phyloP scores from a whole-genome alignment of 169 alveolate species.

The Eimeria mitis region DNA sequence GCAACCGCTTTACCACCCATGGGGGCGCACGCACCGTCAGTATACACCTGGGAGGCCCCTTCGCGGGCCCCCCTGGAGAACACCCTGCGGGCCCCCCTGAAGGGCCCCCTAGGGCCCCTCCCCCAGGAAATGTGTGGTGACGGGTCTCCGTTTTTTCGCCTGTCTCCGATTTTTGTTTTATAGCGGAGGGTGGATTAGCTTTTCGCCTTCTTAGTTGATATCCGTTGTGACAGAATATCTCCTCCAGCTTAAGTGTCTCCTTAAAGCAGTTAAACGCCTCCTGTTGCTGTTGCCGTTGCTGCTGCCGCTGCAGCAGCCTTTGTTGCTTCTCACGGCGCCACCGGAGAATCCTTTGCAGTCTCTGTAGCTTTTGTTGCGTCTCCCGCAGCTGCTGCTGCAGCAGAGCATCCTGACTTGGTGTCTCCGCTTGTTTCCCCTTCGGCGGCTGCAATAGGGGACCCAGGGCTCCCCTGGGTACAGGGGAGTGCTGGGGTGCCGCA shows the following conservation, averaged over 20 bases:
- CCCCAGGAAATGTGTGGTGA: background rate
- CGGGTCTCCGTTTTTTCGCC: background rate
- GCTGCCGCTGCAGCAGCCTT: slow-evolving; percentile 10
- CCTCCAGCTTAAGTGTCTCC: background rate
- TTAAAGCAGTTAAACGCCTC: background rate
- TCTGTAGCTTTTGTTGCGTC: background rate
- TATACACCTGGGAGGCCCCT: no score
- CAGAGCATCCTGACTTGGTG: background rate
- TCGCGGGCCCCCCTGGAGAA: background rate
- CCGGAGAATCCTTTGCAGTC: background rate
- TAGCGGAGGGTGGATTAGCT: background rate
- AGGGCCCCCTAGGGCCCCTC: slow-evolving; percentile 28
- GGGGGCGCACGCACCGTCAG: background rate
- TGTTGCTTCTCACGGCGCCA: background rate
- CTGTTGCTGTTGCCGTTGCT: background rate
- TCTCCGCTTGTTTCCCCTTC: background rate
- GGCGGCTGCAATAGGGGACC: slow-evolving; percentile 40
- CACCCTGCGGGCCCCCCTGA: slow-evolving; percentile 3
- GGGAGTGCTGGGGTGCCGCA: background rate
- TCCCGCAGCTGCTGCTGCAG: slow-evolving; percentile 41
- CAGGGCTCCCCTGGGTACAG: slow-evolving; percentile 22
- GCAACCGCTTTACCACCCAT: background rate
- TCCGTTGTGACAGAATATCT: background rate
- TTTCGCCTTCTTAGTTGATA: background rate
- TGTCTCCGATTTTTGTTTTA: background rate